Conservation (phyloP, 208 protist species). For the Acanthamoeba sp. region DNA sequence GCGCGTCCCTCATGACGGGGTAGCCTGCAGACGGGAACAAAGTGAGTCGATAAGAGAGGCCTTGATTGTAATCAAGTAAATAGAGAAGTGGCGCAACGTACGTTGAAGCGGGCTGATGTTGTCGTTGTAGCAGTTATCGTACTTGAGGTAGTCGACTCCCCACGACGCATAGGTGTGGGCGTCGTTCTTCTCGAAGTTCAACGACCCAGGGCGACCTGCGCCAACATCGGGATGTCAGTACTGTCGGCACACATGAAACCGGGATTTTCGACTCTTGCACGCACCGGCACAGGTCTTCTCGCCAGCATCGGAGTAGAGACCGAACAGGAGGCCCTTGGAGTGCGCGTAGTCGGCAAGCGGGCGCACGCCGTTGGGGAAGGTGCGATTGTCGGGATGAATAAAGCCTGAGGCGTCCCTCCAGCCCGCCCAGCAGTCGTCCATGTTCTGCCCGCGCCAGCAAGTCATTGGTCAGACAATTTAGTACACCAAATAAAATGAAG, state of each 20-base stretch:
- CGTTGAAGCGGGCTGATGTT: constrained; percentile 45
- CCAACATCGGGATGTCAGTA: not conserved
- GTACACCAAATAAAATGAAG: constrained; percentile 10
- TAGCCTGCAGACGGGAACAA: constrained; percentile 72
- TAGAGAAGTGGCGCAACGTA: not conserved
- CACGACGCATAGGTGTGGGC: constrained; percentile 41
- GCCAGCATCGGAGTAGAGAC: constrained; percentile 77
- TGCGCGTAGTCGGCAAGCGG: constrained; percentile 75
- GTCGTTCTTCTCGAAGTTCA: constrained; percentile 45
- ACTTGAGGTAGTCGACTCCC: constrained; percentile 67
- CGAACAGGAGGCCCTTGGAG: constrained; percentile 78
- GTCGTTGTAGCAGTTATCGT: constrained; percentile 71
- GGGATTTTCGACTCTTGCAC: not conserved
- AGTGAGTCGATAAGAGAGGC: not conserved
- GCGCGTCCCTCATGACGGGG: constrained; percentile 83
- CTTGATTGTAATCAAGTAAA: not conserved
- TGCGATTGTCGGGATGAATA: constrained; percentile 67
- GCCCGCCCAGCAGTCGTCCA: constrained; percentile 79
- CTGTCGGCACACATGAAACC: not conserved
- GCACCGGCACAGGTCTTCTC: constrained; percentile 34
- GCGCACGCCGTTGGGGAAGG: constrained; percentile 79
- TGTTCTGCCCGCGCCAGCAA: no score
- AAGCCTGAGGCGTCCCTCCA: constrained; percentile 40
- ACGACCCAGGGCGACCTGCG: constrained; percentile 75
- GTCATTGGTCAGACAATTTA: no score